A percentile compares a stretch with the other conserved stretches of the same genome.
These are phyloP conservation scores for Fusarium xylarioides DNA, from an alignment of 2,329 filamentous ascomycete species.

Conservation along the genomic window DNA sequence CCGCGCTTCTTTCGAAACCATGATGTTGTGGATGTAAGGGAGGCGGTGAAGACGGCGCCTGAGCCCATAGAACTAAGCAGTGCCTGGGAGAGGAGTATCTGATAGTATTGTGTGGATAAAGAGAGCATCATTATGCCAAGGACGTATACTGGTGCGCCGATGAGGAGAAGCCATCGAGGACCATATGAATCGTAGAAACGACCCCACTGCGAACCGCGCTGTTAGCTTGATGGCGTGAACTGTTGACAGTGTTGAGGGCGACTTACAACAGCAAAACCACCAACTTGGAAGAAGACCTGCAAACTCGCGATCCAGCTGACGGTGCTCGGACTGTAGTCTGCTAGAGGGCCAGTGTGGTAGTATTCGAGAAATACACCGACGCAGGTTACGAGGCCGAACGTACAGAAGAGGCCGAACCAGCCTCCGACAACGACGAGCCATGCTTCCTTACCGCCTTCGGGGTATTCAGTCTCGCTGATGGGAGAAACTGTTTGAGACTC, in stretches of 20 bases:
- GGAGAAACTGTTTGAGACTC: rapidly evolving
- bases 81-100: neutral
- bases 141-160: neutral
- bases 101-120: neutral
- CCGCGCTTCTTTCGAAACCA: neutral
- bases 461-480: rapidly evolving
- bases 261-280: neutral
- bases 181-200: neutral
- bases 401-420: slow-evolving; percentile 1
- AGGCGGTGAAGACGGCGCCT: neutral
- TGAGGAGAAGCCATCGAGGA: neutral
- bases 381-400: neutral
- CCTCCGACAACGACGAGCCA: neutral
- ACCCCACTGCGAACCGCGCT: rapidly evolving
- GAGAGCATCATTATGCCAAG: neutral
- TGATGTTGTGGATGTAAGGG: neutral
- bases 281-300: neutral
- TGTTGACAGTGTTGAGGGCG: rapidly evolving
- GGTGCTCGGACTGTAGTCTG: rapidly evolving
- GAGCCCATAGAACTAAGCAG: neutral
- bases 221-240: rapidly evolving
- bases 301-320: neutral
- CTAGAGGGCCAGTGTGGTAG: rapidly evolving
- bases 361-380: neutral
- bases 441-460: neutral